These are phyloP conservation scores for Yarrowia deformans DNA, from an alignment of 805 yeast genomes.

Conservation along the genomic window DNA sequence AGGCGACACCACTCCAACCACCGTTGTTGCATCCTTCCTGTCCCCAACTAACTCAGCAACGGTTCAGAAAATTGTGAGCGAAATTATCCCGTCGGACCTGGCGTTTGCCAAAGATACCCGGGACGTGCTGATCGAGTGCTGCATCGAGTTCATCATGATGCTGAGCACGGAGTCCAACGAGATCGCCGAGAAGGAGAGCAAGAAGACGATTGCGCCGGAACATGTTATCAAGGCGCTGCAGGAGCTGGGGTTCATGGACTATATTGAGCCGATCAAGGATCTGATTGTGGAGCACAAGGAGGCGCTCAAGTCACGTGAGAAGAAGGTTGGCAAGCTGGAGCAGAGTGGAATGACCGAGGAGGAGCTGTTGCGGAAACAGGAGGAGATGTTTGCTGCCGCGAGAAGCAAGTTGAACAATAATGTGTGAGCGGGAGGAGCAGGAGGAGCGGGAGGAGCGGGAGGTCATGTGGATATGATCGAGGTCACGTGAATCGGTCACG, in stretches of 20 bases:
- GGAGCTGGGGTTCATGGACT: constrained; percentile 85
- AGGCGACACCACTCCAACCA: too few species aligned
- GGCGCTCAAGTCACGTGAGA: constrained; percentile 81
- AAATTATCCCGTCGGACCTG: constrained; percentile 85
- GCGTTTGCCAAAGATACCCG: constrained; percentile 92
- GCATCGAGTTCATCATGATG: constrained; percentile 95
- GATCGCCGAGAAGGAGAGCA: constrained; percentile 93
- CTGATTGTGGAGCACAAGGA: constrained; percentile 88
- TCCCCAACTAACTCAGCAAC: constrained; percentile 63
- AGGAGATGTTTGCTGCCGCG: constrained; percentile 73
- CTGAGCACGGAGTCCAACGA: constrained; percentile 92
- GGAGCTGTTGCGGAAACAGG: constrained; percentile 89
- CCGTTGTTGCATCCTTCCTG: background rate
- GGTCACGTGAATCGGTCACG: background rate
- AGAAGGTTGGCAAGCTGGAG: constrained; percentile 90
- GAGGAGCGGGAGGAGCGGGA: background rate
- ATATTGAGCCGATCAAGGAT: constrained; percentile 79
- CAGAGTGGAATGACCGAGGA: constrained; percentile 92
- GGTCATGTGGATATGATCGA: background rate
- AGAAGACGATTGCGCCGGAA: constrained; percentile 95
- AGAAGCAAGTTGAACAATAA: constrained; percentile 44
- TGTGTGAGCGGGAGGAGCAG: too few species aligned
- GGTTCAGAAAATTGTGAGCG: constrained; percentile 91
- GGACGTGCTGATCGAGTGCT: constrained; percentile 93
- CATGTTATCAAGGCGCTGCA: constrained; percentile 90